Base-by-base conservation (phyloP, 768 basidiomycete species). In the Pleurotus citrinopileatus region DNA sequence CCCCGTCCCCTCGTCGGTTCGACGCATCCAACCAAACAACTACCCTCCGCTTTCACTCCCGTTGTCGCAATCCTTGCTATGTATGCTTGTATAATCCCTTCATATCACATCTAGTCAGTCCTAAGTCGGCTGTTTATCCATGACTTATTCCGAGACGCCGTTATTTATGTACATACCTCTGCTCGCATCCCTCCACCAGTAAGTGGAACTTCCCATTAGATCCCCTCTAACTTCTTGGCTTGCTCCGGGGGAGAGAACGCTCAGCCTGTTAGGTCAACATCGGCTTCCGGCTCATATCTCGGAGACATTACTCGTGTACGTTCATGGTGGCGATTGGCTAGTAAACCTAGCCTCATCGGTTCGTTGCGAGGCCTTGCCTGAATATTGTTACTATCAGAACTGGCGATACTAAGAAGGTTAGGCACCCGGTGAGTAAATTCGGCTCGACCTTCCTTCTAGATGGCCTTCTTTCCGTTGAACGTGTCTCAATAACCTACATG, bases 41-140 rank as follows among this genome's bases (percentile, higher is more conserved):
- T 17, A 37, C 32, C 32, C 10, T 37, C 23, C 22, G 23, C 12
- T 44, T 26, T 44, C 7, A 44, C 29, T 13, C 28, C 45, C 22
- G 28, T 20, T 28, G 45, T 47, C 45, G 27, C 45, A 51, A 36
- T 37, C 20, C n/a, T 25, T 51, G 48, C 48, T 51, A 51, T 51
- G 48, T 51, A 51, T 51, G 48, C 27, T 51, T 51, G 48, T 51
- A 51, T 51, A 34, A 51, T 51, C 10, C 23, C 48, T 32, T 25
- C 48, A 19, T 36, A 34, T 23, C 20, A n/a, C 48, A 51, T 36
- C 34, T 34, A 36, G 8, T 51, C 29, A 37, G 48, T 22, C 13
- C 9, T 17, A 8, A 15, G 22, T 4, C 26, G 15, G 29, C 12
- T 22, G n/a, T 29, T 37, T 36, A 36, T 51, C 34, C 29, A 36